phyloP scores from a whole-genome alignment of 2,329 filamentous ascomycete species.

The Penicillium sp. region DNA sequence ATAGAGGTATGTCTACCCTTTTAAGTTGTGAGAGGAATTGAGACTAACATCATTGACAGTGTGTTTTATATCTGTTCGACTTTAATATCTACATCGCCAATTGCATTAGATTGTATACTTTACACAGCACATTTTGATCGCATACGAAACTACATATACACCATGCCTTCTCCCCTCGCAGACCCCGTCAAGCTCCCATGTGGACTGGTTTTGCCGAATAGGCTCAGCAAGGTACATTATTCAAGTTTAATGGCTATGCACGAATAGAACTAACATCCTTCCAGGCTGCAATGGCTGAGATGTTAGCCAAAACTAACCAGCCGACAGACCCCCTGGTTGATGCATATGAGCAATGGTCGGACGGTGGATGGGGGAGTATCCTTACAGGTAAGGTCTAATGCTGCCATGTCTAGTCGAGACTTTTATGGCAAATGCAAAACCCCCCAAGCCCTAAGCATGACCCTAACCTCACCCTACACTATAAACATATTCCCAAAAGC shows the following conservation, averaged over 20 bases:
- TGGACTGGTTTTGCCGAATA: slow-evolving; percentile 57
- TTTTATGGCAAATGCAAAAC: too few relatives aligned
- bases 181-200: slow-evolving; percentile 54
- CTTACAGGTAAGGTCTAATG: slow-evolving; percentile 38
- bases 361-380: slow-evolving; percentile 44
- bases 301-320: slow-evolving; percentile 48
- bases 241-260: not conserved
- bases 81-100: not conserved
- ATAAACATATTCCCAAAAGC: not conserved
- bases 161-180: slow-evolving; percentile 32
- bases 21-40: not conserved
- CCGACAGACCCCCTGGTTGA: slow-evolving; percentile 47
- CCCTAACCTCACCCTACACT: not conserved
- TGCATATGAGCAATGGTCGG: slow-evolving; percentile 55
- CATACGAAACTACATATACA: not conserved
- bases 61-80: not conserved
- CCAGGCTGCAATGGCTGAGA: slow-evolving; percentile 47
- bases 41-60: not conserved
- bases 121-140: not conserved
- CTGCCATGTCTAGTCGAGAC: not conserved
- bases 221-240: slow-evolving; percentile 46
- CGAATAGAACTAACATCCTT: slow-evolving; percentile 8
- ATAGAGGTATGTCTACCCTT: not conserved
- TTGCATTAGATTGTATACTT: not conserved
- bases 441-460: not conserved